Evolutionary conservation across 805 yeast species (phyloP).

Genomic region (Sungouiozyma ichnusensis): DNA sequence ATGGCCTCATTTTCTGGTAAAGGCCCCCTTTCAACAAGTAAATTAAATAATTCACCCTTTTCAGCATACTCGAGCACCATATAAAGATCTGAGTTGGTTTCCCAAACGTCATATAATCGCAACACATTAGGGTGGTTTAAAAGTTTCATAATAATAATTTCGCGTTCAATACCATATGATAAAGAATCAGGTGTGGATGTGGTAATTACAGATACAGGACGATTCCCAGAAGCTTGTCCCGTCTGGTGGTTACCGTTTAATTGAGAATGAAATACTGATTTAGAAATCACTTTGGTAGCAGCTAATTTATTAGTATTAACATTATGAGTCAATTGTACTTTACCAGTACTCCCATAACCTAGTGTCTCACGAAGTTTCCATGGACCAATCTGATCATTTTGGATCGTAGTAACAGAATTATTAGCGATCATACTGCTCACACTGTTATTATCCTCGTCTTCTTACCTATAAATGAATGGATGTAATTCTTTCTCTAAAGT

Average conservation of each 20-base stretch:
- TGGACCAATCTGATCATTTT: slow-evolving; percentile 61
- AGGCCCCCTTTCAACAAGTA: slow-evolving; percentile 79
- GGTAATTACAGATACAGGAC: slow-evolving; percentile 32
- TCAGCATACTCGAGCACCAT: slow-evolving; percentile 91
- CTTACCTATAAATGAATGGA: background rate
- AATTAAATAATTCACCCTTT: slow-evolving; percentile 93
- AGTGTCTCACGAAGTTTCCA: slow-evolving; percentile 93
- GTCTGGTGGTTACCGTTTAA: background rate
- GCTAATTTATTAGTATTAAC: slow-evolving; percentile 78
- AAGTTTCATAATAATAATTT: slow-evolving; percentile 75
- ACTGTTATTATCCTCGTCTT: background rate
- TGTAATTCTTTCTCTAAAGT: background rate
- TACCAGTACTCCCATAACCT: slow-evolving; percentile 94
- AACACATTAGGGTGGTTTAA: slow-evolving; percentile 69
- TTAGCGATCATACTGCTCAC: slow-evolving; percentile 3
- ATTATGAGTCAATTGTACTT: slow-evolving; percentile 87
- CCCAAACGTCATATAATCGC: slow-evolving; percentile 80
- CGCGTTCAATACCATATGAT: slow-evolving; percentile 80
- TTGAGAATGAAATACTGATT: slow-evolving; percentile 42
- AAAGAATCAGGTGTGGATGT: slow-evolving; percentile 42
- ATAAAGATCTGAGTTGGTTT: slow-evolving; percentile 70
- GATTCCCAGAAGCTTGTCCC: slow-evolving; percentile 9
- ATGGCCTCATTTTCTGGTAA: slow-evolving; percentile 85
- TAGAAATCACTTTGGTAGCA: slow-evolving; percentile 93
- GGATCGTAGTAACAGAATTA: slow-evolving; percentile 15